These are phyloP conservation scores for Simmondsia chinensis DNA, from an alignment of 148 eudicot species.

Conservation along the genomic window DNA sequence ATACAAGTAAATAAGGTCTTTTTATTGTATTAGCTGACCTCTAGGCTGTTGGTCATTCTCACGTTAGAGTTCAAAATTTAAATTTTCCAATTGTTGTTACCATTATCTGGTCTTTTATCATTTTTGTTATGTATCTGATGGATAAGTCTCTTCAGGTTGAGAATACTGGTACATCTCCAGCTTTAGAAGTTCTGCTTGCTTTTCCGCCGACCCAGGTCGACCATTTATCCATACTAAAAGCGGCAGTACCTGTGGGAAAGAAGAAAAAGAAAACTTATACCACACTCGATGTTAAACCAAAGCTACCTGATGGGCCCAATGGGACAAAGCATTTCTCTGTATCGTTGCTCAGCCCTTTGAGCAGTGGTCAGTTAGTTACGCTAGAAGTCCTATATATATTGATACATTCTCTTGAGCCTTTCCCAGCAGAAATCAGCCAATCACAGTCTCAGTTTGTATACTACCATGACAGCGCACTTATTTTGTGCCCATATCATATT, in stretches of 20 bases:
- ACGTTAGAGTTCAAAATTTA: no score
- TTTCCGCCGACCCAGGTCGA: slow-evolving; percentile 69
- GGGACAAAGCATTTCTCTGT: slow-evolving; percentile 59
- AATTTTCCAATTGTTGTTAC: no score
- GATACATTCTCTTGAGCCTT: slow-evolving; percentile 92
- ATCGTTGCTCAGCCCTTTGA: slow-evolving; percentile 46
- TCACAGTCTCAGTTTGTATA: slow-evolving; percentile 88
- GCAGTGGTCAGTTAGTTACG: slow-evolving; percentile 42
- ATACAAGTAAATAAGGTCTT: no score
- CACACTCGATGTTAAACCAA: slow-evolving; percentile 75
- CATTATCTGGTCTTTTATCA: no score
- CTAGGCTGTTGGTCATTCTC: no score
- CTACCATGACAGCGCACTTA: slow-evolving; percentile 83
- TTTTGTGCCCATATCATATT: slow-evolving; percentile 73
- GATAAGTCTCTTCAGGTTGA: slow-evolving; percentile 49
- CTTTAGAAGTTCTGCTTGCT: slow-evolving; percentile 72
- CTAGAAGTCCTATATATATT: slow-evolving; percentile 68
- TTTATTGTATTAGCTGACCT: no score
- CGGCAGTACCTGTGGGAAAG: slow-evolving; percentile 53
- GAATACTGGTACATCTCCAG: slow-evolving; percentile 57
- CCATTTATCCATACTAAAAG: slow-evolving; percentile 63
- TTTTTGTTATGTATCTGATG: neutral
- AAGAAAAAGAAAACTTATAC: slow-evolving; percentile 59
- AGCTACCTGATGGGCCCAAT: slow-evolving; percentile 64
- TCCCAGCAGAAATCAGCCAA: slow-evolving; percentile 87